Conservation (phyloP, 1,284 basidiomycete species). For the Sanghuangporus sanghuang region DNA sequence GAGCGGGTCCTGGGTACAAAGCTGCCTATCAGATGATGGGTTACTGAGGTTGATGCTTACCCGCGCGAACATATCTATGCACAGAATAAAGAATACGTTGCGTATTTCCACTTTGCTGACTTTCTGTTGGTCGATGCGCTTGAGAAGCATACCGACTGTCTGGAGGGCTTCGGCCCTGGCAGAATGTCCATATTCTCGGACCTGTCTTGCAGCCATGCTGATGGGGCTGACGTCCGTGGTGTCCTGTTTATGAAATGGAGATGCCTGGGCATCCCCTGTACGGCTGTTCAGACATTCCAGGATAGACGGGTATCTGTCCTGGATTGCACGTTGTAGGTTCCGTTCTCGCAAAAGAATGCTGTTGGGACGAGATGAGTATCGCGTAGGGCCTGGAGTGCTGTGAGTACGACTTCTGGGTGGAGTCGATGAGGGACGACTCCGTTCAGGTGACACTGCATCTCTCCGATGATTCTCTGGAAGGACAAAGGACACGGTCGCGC, state of each 20-base stretch:
- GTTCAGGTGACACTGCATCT: no score
- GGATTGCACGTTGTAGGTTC: not conserved
- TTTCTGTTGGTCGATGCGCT: not conserved
- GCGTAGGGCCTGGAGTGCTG: not conserved
- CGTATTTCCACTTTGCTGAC: not conserved
- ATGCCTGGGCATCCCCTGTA: not conserved
- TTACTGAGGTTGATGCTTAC: not conserved
- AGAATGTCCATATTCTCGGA: not conserved
- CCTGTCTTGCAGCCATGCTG: not conserved
- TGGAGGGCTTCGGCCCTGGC: not conserved
- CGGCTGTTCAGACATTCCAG: not conserved
- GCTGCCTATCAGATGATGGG: not conserved
- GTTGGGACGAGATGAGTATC: not conserved
- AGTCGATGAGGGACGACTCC: not conserved
- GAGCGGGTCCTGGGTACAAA: not conserved
- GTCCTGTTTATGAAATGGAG: not conserved
- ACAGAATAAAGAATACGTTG: not conserved
- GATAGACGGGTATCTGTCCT: not conserved
- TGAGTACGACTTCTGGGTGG: not conserved
- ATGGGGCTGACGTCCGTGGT: not conserved
- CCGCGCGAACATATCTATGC: not conserved
- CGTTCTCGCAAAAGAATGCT: not conserved
- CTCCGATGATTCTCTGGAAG: no score
- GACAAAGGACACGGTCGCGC: no score
- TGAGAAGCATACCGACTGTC: not conserved